Evolutionary conservation across 1,139 yeast species (phyloP).

Genomic region (Sugiyamaella grinbergsii): DNA sequence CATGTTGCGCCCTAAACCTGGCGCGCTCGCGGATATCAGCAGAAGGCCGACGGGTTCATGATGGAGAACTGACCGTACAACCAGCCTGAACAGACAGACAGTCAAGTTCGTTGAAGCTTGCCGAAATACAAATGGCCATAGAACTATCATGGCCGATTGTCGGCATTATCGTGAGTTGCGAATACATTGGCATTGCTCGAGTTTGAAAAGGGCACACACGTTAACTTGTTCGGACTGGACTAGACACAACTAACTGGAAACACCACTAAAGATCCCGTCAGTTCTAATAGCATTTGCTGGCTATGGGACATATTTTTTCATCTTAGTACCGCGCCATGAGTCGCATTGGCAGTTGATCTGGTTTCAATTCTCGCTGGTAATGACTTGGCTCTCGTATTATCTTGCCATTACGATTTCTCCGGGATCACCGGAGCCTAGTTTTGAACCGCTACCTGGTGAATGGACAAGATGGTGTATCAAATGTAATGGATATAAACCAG

Average conservation of each 20-base stretch:
- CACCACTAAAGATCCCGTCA: slow-evolving; percentile 60
- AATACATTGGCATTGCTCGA: neutral
- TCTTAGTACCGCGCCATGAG: slow-evolving; percentile 51
- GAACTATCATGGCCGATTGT: slow-evolving; percentile 39
- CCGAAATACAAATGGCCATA: slow-evolving; percentile 30
- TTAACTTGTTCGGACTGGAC: neutral
- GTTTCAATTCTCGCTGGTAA: slow-evolving; percentile 53
- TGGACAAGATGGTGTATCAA: slow-evolving; percentile 68
- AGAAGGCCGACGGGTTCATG: no score
- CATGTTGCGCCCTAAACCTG: no score
- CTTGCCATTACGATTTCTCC: slow-evolving; percentile 61
- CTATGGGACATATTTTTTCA: slow-evolving; percentile 62
- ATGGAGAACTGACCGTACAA: no score
- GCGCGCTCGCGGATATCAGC: neutral
- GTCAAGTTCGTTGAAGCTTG: neutral
- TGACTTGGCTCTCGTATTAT: slow-evolving; percentile 72
- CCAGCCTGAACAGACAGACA: neutral
- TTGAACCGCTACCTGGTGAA: slow-evolving; percentile 44
- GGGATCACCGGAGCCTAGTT: slow-evolving; percentile 56
- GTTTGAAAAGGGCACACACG: neutral
- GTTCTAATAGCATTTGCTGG: slow-evolving; percentile 62
- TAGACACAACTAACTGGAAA: slow-evolving; percentile 32
- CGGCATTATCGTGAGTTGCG: slow-evolving; percentile 33
- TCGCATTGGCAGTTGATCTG: slow-evolving; percentile 47
- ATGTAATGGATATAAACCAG: slow-evolving; percentile 69